phyloP scores from a whole-genome alignment of 2,329 filamentous ascomycete species.

The Sporothrix globosa region DNA sequence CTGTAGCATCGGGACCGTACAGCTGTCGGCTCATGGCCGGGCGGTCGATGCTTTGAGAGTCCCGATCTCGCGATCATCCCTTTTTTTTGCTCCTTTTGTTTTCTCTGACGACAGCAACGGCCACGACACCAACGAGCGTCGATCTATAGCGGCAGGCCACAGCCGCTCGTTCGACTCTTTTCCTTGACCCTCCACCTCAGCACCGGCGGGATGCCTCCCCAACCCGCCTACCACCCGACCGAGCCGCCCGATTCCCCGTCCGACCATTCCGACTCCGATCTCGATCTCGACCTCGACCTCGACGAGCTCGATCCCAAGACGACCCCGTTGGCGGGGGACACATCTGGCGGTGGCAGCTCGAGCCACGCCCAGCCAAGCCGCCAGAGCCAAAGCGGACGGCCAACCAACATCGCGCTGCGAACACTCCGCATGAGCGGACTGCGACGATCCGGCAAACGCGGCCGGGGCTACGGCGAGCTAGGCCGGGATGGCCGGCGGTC shows the following conservation, averaged over 20 bases:
- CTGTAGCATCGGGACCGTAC: background rate
- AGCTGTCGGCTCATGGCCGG: constrained; percentile 10
- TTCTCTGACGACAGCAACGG: background rate
- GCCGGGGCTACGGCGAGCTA: constrained; percentile 63
- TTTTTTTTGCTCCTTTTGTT: background rate
- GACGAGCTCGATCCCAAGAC: constrained; percentile 73
- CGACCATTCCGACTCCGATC: constrained; percentile 76
- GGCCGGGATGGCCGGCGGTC: constrained; percentile 54
- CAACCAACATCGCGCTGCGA: constrained; percentile 69
- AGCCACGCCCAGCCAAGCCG: background rate
- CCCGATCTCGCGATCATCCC: constrained; percentile 10
- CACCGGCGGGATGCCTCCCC: constrained; percentile 60
- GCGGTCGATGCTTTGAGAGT: constrained; percentile 9
- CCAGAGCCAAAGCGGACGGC: constrained; percentile 40
- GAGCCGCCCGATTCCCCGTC: constrained; percentile 66
- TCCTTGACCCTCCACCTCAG: background rate
- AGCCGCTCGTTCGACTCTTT: background rate
- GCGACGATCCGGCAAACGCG: constrained; percentile 59
- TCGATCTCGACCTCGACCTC: constrained; percentile 58
- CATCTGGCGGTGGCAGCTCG: constrained; percentile 36
- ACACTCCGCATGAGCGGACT: constrained; percentile 68
- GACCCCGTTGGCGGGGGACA: constrained; percentile 38
- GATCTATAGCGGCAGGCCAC: background rate
- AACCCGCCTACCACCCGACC: constrained; percentile 55
- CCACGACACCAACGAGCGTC: background rate